Evolutionary conservation across 768 basidiomycete genomes (phyloP), one percentile per base, ranked within the genome.

Genomic region (Multifurca ochricompacta): DNA sequence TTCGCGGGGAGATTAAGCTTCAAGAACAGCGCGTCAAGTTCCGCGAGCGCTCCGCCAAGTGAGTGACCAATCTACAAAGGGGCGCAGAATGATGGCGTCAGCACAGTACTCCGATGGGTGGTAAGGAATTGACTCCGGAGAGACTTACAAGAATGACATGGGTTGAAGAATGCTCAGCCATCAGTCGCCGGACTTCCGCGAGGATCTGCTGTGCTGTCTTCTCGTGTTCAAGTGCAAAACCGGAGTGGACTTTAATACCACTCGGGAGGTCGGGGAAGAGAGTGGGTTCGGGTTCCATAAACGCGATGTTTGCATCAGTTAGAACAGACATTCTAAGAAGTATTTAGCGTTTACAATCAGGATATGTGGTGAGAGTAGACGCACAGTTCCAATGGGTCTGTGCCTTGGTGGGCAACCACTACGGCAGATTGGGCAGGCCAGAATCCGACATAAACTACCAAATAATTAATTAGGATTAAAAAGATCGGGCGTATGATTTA

Each of bases 381-480:
- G n/a, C 46, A 60, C 59, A 60, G 27, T n/a, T 45, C 1, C 8
- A 40, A 3, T 7, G 59, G 59, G 21, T 60, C 42, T 14, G 59
- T 60, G 37, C 59, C 59, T 47, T 60, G 51, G 45, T 60, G 59
- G 7, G 59, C 51, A 11, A 60, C 59, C 3, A 60, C 59, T 11
- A 60, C 51, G 8, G 59, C 36, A 32, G 51, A 57, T 43, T 45
- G 32, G 21, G 35, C 34, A 7, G 51, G 55, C 55, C 55, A 57
- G 42, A 49, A 57, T n/a, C 59, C 59, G 18, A 60, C 59, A 48
- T 53, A 60, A 47, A 53, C 59, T 60, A 32, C n/a, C 4, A 18
- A 3, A 37, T 25, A 13, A 35, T n/a, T 14, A 2, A 14, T 47
- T 23, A 53, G 28, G 13, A 13, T 13, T 3, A 18, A 30, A 5